A percentile compares a stretch with the other conserved stretches of the same genome.
These are phyloP conservation scores for Yarrowia bubula DNA, from an alignment of 805 yeast species.

Conservation along the genomic window DNA sequence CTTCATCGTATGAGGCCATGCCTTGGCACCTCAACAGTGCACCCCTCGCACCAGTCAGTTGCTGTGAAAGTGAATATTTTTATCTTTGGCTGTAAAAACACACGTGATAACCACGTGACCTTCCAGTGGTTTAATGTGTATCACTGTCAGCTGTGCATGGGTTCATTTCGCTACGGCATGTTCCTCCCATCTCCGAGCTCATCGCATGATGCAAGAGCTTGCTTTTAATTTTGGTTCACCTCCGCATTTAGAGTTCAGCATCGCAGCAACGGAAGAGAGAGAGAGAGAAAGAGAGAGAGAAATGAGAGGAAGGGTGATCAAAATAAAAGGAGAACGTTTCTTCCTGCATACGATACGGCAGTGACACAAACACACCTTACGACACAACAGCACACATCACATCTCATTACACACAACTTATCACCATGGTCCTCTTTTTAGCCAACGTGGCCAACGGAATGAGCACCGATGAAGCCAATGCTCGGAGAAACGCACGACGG, in stretches of 20 bases:
- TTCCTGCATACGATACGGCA: neutral
- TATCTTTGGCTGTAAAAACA: no score
- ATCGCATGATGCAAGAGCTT: neutral
- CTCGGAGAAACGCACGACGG: neutral
- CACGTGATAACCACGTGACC: no score
- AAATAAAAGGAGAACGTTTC: no score
- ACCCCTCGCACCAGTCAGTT: no score
- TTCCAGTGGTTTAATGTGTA: no score
- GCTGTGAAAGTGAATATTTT: no score
- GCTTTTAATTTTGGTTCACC: slow-evolving; percentile 12
- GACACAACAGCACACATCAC: neutral
- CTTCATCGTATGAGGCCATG: no score
- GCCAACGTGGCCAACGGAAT: neutral
- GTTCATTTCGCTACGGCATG: no score
- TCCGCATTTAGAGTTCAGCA: slow-evolving; percentile 1
- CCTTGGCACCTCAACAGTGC: no score
- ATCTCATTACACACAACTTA: neutral
- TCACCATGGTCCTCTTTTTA: neutral
- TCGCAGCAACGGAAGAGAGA: neutral
- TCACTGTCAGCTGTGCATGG: no score
- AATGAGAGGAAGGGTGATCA: neutral
- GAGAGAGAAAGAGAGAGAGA: neutral
- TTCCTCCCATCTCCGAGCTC: neutral
- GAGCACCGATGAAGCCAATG: neutral
- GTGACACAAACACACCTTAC: neutral